These are phyloP conservation scores for Aristolochia contorta DNA, from an alignment of 164 flowering plant species.

Conservation along the genomic window DNA sequence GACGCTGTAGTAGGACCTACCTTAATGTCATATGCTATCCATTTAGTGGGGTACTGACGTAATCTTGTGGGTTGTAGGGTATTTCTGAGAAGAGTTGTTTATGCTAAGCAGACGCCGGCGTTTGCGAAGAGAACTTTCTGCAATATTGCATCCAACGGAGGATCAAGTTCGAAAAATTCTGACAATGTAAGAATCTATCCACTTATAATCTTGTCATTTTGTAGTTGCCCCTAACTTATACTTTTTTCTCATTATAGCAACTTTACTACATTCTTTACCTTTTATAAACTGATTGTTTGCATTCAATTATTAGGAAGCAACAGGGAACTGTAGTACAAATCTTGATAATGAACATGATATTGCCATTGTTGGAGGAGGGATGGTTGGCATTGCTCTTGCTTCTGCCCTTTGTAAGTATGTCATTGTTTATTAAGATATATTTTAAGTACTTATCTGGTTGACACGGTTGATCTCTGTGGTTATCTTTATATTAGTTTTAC, in stretches of 20 bases:
- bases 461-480: no score
- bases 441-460: no score
- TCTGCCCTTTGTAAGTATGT: constrained; percentile 65
- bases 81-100: constrained; percentile 21
- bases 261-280: no score
- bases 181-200: constrained; percentile 13
- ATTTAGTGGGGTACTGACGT: no score
- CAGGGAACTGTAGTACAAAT: constrained; percentile 18
- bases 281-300: no score
- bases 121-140: constrained; percentile 23
- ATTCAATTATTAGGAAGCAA: constrained; percentile 1
- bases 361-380: constrained; percentile 98
- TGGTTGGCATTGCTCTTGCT: constrained; percentile 98
- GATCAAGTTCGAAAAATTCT: constrained; percentile 12
- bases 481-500: no score
- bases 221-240: no score
- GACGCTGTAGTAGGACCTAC: no score
- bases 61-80: constrained; percentile 16
- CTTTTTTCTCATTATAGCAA: no score
- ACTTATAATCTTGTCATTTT: neutral
- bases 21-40: no score
- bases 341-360: constrained; percentile 44
- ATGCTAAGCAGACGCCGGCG: constrained; percentile 12
- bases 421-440: no score
- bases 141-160: constrained; percentile 15